A percentile compares a stretch with the other conserved stretches of the same genome.
phyloP scores from a whole-genome alignment of 2,329 filamentous ascomycete species.

The Parafenestella ontariensis region DNA sequence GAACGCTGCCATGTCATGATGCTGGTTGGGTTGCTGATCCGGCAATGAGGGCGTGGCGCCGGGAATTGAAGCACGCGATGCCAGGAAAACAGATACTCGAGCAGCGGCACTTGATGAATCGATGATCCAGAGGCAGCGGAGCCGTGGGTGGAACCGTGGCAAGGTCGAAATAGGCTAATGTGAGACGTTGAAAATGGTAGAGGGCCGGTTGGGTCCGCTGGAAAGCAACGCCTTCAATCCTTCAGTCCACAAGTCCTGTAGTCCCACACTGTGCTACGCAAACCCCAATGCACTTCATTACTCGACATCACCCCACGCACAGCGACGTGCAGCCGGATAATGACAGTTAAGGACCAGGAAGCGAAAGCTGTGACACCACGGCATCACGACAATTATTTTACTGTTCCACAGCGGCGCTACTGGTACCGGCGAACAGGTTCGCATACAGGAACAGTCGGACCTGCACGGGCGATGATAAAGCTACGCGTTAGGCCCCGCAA shows the following conservation, averaged over 20 bases:
- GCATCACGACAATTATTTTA: conserved; percentile 20
- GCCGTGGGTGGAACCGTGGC: conserved; percentile 35
- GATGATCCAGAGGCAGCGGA: conserved; percentile 15
- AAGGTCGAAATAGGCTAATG: conserved; percentile 47
- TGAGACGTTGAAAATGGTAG: conserved; percentile 40
- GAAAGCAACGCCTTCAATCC: conserved; percentile 13
- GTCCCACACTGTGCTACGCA: conserved; percentile 1
- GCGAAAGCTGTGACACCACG: conserved; percentile 16
- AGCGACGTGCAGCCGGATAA: conserved; percentile 5
- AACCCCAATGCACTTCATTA: conserved; percentile 6
- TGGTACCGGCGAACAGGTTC: conserved; percentile 32
- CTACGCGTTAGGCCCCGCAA: conserved; percentile 38
- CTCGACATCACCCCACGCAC: conserved; percentile 12
- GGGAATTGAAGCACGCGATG: conserved; percentile 19
- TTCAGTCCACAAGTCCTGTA: background rate
- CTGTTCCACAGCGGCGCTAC: conserved; percentile 29
- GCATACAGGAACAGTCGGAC: conserved; percentile 20
- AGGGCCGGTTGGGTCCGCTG: conserved; percentile 40
- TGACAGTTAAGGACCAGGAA: conserved; percentile 5
- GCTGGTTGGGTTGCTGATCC: conserved; percentile 11
- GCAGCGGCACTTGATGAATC: conserved; percentile 9
- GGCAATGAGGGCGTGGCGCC: conserved; percentile 20
- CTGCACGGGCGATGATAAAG: conserved; percentile 17
- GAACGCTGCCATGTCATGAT: conserved; percentile 16
- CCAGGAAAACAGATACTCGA: conserved; percentile 11